Conservation (phyloP, 805 yeast species). For the Schwanniomyces occidentalis region DNA sequence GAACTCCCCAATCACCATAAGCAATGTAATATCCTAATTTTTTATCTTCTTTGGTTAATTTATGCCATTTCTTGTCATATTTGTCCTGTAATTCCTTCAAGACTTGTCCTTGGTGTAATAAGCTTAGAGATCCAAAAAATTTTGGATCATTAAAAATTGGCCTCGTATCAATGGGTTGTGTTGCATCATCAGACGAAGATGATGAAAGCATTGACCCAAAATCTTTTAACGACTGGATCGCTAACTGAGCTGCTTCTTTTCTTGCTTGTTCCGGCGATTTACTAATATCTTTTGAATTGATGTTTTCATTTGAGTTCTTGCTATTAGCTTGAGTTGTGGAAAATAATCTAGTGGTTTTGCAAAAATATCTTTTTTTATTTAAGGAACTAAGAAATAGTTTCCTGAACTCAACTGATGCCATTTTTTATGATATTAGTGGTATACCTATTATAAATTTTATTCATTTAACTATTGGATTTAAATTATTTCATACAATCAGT, state of each 20-base stretch:
- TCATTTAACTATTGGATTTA: no score
- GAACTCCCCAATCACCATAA: conserved; percentile 71
- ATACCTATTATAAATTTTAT: no score
- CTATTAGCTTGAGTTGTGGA: no score
- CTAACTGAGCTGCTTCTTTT: conserved; percentile 39
- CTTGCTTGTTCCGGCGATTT: conserved; percentile 15
- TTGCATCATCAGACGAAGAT: conserved; percentile 39
- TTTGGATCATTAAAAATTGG: conserved; percentile 43
- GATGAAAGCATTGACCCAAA: conserved; percentile 33
- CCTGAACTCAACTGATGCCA: no score
- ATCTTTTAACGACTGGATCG: conserved; percentile 41
- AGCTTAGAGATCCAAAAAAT: conserved; percentile 30
- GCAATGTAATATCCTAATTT: conserved; percentile 59
- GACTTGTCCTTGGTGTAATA: conserved; percentile 59
- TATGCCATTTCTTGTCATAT: conserved; percentile 56
- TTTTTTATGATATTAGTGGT: no score
- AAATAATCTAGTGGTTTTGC: no score
- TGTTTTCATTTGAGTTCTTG: no score
- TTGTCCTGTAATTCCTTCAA: conserved; percentile 51
- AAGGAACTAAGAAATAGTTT: no score
- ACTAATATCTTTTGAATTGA: no score
- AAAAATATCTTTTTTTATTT: no score
- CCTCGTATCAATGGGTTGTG: conserved; percentile 48
- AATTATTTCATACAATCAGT: no score
- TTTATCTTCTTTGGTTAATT: conserved; percentile 49